phyloP scores from a whole-genome alignment of 306 rosid species.

The Quercus rubra region DNA sequence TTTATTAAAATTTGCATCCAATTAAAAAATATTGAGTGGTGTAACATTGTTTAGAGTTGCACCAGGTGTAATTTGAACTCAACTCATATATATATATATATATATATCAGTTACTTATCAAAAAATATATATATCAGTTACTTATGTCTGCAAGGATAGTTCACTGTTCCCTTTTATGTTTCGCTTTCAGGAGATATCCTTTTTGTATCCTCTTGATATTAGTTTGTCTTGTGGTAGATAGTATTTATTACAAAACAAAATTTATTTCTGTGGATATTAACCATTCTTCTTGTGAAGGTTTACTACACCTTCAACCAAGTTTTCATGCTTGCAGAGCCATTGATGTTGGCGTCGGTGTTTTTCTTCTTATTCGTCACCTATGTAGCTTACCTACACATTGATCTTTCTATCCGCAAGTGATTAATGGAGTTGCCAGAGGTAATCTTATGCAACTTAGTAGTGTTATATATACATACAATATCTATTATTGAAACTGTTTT shows the following conservation, averaged over 20 bases:
- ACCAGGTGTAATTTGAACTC: no score
- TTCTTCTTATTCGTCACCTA: slow-evolving; percentile 73
- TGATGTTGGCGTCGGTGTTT: slow-evolving; percentile 73
- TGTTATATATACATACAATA: not conserved
- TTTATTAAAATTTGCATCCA: no score
- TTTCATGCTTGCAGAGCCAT: slow-evolving; percentile 95
- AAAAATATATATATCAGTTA: not conserved
- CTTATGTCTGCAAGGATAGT: not conserved
- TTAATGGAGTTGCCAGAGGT: slow-evolving; percentile 39
- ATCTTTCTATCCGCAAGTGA: slow-evolving; percentile 78
- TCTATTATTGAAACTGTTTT: not conserved
- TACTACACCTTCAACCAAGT: slow-evolving; percentile 82
- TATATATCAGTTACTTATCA: no score
- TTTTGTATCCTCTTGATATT: not conserved
- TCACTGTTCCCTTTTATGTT: not conserved
- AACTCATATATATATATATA: no score
- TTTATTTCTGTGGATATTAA: not conserved
- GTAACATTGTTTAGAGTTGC: no score
- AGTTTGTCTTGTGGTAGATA: not conserved
- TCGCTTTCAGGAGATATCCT: no score
- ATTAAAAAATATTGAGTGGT: no score
- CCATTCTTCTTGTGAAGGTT: slow-evolving; percentile 45
- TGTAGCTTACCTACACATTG: slow-evolving; percentile 73
- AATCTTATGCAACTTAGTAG: slow-evolving; percentile 1
- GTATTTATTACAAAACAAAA: not conserved